Base-by-base conservation (phyloP, 1,284 basidiomycete species). In the Austroboletus sp. region DNA sequence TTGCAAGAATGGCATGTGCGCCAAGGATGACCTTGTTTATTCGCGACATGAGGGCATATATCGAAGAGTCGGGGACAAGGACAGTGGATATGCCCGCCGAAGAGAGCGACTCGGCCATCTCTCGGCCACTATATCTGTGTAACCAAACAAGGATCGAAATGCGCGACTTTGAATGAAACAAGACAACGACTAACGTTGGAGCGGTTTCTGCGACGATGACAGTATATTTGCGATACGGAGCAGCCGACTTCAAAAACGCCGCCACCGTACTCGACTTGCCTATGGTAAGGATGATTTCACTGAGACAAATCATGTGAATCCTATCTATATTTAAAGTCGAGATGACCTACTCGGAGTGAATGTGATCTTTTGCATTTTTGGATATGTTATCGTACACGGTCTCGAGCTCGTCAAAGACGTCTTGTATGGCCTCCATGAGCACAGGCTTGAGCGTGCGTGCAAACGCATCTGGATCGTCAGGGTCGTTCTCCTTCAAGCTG, bases 251-350 rank as follows among this genome's bases (percentile, higher is more conserved):
- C 42, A 98, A 72, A 70, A 98, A 98, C 2, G 85, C 76, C 63
- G 93, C 89, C n/a, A 98, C 92, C 0, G 95, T 98, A 58, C 77
- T 81, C 33, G 92, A 95, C 67, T 89, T 81, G n/a, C 94, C 94
- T 33, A 98, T 78, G 0, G 95, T 98, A 52, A 98, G 70, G 54
- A 98, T 93, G 55, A 97, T 94, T 66, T 98, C 95, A 54, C 92
- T 95, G 60, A 10, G 42, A 16, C 17, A 13, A 17, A 25, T n/a
- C 26, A 30, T 38, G 11, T 48, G 27, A 48, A 40, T n/a, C 5
- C 11, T 21, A 13, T 21, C 5, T 21, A 3, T 21, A 3, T 21
- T 21, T 6, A 5, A 21, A 21, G 6, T 1, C 5, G 21, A 21
- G 39, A 42, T 15, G 29, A 69, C 86, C 60, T 61, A 94, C 91